phyloP scores from a whole-genome alignment of 768 basidiomycete genomes.

The Boletellus sp. region DNA sequence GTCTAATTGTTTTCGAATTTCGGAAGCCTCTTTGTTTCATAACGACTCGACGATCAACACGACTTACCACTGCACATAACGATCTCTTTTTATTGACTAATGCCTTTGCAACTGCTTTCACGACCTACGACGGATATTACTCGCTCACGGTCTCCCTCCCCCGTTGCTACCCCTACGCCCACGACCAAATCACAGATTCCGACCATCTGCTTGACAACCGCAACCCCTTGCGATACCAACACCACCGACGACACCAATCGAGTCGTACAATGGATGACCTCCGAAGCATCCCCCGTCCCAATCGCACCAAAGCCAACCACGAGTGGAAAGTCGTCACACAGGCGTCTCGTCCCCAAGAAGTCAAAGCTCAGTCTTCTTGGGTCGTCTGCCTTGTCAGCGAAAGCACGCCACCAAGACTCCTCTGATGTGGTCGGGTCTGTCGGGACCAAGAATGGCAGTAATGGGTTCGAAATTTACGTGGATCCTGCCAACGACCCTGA shows the following conservation, averaged over 20 bases:
- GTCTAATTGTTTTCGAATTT: slow-evolving; percentile 16
- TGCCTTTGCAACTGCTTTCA: slow-evolving; percentile 31
- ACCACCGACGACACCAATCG: slow-evolving; percentile 27
- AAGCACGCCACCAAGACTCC: slow-evolving; percentile 43
- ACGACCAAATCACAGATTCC: slow-evolving; percentile 40
- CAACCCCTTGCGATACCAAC: slow-evolving; percentile 57
- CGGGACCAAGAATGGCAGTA: slow-evolving; percentile 33
- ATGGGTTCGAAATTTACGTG: slow-evolving; percentile 68
- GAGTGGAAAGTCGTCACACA: slow-evolving; percentile 28
- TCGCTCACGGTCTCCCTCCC: slow-evolving; percentile 28
- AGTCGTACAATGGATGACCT: slow-evolving; percentile 20
- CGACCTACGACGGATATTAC: slow-evolving; percentile 25
- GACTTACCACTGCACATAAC: slow-evolving; percentile 24
- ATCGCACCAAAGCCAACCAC: slow-evolving; percentile 28
- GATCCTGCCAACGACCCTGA: slow-evolving; percentile 65
- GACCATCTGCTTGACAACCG: slow-evolving; percentile 66
- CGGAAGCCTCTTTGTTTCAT: slow-evolving; percentile 17
- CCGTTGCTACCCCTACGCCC: slow-evolving; percentile 24
- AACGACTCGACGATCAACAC: slow-evolving; percentile 25
- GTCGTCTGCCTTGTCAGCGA: slow-evolving; percentile 24
- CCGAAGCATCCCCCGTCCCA: slow-evolving; percentile 13
- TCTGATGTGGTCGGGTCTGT: slow-evolving; percentile 59
- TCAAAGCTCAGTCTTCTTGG: slow-evolving; percentile 55
- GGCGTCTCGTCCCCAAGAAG: slow-evolving; percentile 69
- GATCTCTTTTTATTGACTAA: slow-evolving; percentile 19